Base-by-base conservation (phyloP, 2,329 filamentous ascomycete genomes). In the Zymoseptoria crescenta region DNA sequence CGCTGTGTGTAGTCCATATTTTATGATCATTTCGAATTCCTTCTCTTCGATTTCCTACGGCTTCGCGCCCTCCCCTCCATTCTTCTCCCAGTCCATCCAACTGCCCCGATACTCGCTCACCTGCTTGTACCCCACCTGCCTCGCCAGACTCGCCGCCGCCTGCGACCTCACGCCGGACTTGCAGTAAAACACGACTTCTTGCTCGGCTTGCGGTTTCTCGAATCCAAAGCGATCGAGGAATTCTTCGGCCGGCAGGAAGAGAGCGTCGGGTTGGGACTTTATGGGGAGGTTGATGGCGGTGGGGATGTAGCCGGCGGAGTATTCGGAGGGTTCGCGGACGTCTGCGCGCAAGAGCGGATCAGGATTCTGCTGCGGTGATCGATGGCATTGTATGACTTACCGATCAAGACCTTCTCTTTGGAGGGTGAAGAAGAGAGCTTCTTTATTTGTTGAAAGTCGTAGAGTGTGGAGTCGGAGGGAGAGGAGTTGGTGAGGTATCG, bases 161-260 rank as follows among this genome's bases (percentile, higher is more conserved):
- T 81, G 79, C 67, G 89, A 91, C 71, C 94, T 81, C 64, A 97
- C 89, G 1, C 94, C 94, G 0, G 92, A 87, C 77, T 91, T 95
- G 77, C 94, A 99, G 74, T 96, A 97, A 69, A 97, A 94, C 3
- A 97, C 81, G 13, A 96, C 67, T 60, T 78, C 73, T 54, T 73
- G 68, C 51, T 83, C 79, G 60, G 77, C 77, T 2, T 69, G 68
- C 0, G 87, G 92, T 61, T 89, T 88, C 60, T 80, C 76, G 70
- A 88, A 96, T 3, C 91, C 92, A 74, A 91, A 92, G 16, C 87
- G 78, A 61, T 91, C 89, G 70, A 88, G 83, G 70, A 97, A 97
- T 64, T 96, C 91, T 10, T 89, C 87, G 0, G 81, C 79, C 0
- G 80, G 73, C 7, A 96, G 81, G 73, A 91, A 87, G 69, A 95